Percentiles rank a stretch among this genome's conserved stretches.
Conservation (phyloP, 768 basidiomycete genomes). For the Melanogaster broomeanus region DNA sequence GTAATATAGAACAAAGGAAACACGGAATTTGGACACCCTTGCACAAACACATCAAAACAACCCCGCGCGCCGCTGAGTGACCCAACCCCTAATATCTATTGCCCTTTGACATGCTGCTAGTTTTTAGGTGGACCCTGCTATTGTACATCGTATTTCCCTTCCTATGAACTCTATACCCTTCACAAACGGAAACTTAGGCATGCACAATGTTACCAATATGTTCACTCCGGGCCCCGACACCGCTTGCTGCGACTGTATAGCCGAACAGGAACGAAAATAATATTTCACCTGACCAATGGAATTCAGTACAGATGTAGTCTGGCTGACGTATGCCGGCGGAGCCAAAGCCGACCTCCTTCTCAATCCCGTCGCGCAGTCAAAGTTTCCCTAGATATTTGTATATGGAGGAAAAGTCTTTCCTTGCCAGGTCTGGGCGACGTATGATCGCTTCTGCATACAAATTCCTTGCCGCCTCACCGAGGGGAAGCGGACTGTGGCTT, state of each 20-base stretch:
- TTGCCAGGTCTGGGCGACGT: constrained; percentile 58
- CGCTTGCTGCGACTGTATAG: no score
- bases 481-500: constrained; percentile 53
- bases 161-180: no score
- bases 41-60: background rate
- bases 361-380: constrained; percentile 6
- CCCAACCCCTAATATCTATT: no score
- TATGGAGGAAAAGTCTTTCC: constrained; percentile 81
- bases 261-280: background rate
- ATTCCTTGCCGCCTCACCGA: constrained; percentile 63
- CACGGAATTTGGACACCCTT: background rate
- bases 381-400: constrained; percentile 58
- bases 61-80: no score
- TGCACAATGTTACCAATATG: background rate
- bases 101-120: no score
- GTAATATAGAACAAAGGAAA: constrained; percentile 13
- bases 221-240: no score
- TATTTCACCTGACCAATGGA: background rate
- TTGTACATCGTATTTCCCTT: no score
- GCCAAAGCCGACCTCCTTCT: background rate
- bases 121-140: no score
- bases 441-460: constrained; percentile 61
- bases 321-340: constrained; percentile 1
- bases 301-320: constrained; percentile 12
- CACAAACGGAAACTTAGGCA: background rate